phyloP scores from a whole-genome alignment of 345 rosid species.

The Eucalyptus pumila region DNA sequence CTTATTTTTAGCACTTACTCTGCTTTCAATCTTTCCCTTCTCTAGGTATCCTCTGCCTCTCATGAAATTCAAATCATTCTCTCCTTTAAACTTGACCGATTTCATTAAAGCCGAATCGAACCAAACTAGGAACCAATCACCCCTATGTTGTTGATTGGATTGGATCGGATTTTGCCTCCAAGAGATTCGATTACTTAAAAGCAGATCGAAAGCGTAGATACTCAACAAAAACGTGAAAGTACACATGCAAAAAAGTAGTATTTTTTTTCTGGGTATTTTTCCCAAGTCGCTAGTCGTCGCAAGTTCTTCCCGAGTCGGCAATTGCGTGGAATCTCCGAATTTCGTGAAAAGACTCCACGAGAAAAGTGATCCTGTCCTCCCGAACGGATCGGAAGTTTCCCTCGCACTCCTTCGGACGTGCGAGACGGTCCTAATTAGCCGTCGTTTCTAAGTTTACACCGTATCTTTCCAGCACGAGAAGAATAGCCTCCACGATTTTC shows the following conservation, averaged over 20 bases:
- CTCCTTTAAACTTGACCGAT: too few relatives aligned
- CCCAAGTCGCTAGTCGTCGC: not conserved
- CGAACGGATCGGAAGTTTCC: not conserved
- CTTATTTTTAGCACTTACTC: too few relatives aligned
- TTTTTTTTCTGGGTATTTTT: not conserved
- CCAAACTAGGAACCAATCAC: too few relatives aligned
- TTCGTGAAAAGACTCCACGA: not conserved
- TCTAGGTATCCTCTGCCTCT: too few relatives aligned
- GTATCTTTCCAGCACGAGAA: not conserved
- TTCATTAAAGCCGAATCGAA: accelerated
- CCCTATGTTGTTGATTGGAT: too few relatives aligned
- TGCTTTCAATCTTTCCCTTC: too few relatives aligned
- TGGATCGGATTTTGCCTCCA: too few relatives aligned
- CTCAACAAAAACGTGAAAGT: not conserved
- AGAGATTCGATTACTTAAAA: too few relatives aligned
- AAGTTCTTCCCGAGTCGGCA: not conserved
- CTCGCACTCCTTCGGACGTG: not conserved
- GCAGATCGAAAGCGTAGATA: not conserved
- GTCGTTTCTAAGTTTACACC: not conserved
- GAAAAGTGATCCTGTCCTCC: not conserved
- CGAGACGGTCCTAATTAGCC: not conserved
- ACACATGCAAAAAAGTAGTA: not conserved
- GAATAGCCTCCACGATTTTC: not conserved
- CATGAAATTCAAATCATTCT: too few relatives aligned
- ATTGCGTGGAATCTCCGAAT: not conserved